Evolutionary conservation across 768 basidiomycete species (phyloP).

Genomic region (Podaxis mareebaensis): DNA sequence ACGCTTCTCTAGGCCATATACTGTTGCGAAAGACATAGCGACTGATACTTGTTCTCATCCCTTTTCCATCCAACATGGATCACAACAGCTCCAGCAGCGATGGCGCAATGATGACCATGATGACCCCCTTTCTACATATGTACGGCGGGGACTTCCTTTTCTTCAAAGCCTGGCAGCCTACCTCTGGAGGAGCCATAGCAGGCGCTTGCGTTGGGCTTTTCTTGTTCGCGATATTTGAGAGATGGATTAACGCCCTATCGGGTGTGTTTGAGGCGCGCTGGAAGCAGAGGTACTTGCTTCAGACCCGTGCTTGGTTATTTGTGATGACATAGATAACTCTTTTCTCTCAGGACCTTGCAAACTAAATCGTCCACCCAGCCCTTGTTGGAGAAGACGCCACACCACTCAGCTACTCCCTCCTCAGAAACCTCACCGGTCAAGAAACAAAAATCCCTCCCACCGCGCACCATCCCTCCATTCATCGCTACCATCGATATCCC

Average conservation of each 20-base stretch:
- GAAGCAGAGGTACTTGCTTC: conserved; percentile 49
- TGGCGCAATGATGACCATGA: conserved; percentile 30
- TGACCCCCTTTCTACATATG: conserved; percentile 75
- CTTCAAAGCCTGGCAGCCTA: conserved; percentile 71
- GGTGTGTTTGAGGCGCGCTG: conserved; percentile 56
- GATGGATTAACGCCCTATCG: conserved; percentile 63
- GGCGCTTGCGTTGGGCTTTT: conserved; percentile 77
- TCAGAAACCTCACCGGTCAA: conserved; percentile 3
- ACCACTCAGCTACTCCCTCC: not conserved
- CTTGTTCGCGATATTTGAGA: conserved; percentile 66
- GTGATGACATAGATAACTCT: not conserved
- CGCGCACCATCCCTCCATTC: conserved; percentile 61
- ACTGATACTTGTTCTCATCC: not conserved
- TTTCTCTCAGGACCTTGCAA: conserved; percentile 10
- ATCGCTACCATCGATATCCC: conserved; percentile 64
- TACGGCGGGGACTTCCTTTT: conserved; percentile 60
- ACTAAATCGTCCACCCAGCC: conserved; percentile 6
- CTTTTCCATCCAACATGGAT: not conserved
- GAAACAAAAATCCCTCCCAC: conserved; percentile 12
- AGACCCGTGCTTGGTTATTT: not conserved
- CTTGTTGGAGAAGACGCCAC: not conserved
- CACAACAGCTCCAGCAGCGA: conserved; percentile 13
- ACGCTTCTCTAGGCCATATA: not conserved
- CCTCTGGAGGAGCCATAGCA: conserved; percentile 65
- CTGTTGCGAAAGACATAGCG: not conserved